Conservation (phyloP, 139 green algal species). For the Coccomyxa sp. region DNA sequence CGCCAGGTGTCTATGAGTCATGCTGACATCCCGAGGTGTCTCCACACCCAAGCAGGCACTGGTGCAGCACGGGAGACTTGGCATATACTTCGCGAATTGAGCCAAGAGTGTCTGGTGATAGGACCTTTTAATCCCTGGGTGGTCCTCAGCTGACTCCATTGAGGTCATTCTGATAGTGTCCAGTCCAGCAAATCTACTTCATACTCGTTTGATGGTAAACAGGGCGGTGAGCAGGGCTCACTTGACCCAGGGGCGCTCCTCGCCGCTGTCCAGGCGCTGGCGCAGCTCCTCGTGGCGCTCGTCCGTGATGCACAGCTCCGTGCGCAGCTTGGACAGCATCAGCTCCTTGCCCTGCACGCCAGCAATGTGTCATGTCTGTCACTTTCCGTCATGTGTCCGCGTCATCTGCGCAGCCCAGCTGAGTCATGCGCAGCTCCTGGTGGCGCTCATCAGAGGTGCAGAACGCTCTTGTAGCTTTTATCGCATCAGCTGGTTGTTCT, state of each 20-base stretch:
- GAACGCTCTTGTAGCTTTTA: not conserved
- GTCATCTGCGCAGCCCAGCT: not conserved
- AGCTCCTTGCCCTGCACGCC: not conserved
- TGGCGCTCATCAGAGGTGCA: too few relatives aligned
- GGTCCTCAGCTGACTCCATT: too few relatives aligned
- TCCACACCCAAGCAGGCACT: too few relatives aligned
- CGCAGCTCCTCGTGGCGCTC: not conserved
- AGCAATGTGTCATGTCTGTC: not conserved
- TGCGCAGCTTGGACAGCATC: not conserved
- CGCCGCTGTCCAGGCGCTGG: not conserved
- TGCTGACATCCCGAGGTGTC: too few relatives aligned
- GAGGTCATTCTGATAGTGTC: too few relatives aligned
- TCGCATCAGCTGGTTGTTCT: not conserved
- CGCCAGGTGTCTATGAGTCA: too few relatives aligned
- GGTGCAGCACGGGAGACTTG: too few relatives aligned
- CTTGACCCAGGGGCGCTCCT: not conserved
- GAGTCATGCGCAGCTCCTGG: not conserved
- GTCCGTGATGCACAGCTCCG: slow-evolving; percentile 1
- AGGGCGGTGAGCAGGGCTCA: not conserved
- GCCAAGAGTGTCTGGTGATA: too few relatives aligned
- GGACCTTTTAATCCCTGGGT: too few relatives aligned
- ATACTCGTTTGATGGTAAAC: too few relatives aligned
- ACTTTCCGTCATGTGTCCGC: not conserved
- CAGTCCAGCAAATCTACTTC: too few relatives aligned
- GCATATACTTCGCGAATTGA: too few relatives aligned